These are phyloP conservation scores for Otatea glauca DNA, from an alignment of 176 grass and related monocot species.

Conservation along the genomic window DNA sequence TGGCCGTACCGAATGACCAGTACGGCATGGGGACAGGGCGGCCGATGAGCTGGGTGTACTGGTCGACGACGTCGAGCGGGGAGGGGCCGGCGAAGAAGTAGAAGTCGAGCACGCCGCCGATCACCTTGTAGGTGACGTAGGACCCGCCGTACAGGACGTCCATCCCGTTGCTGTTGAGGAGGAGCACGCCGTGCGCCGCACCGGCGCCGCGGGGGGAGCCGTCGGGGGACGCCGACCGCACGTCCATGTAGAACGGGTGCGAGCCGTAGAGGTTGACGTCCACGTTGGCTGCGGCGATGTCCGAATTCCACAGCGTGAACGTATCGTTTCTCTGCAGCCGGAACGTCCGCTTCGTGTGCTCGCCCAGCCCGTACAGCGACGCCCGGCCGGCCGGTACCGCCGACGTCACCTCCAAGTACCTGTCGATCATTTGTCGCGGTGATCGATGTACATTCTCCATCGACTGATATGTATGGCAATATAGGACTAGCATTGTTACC, in stretches of 20 bases:
- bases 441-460: background rate
- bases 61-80: constrained; percentile 69
- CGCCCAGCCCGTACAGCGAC: constrained; percentile 81
- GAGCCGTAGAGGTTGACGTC: constrained; percentile 86
- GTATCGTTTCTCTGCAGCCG: constrained; percentile 61
- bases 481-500: background rate
- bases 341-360: constrained; percentile 81
- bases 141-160: constrained; percentile 70
- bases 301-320: constrained; percentile 82
- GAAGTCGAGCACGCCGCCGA: constrained; percentile 86
- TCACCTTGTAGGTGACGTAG: constrained; percentile 79
- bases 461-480: background rate
- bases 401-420: constrained; percentile 75
- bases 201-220: background rate
- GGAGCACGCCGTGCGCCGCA: constrained; percentile 71
- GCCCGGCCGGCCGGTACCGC: constrained; percentile 48
- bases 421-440: background rate
- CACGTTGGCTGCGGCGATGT: constrained; percentile 31
- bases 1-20: constrained; percentile 75
- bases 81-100: constrained; percentile 80
- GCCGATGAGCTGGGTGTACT: constrained; percentile 89
- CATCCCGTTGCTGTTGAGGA: constrained; percentile 96
- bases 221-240: constrained; percentile 44
- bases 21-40: constrained; percentile 79
- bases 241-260: constrained; percentile 92